Base-by-base conservation (phyloP, 164 flowering plant genomes). In the Nelumbo lutea region DNA sequence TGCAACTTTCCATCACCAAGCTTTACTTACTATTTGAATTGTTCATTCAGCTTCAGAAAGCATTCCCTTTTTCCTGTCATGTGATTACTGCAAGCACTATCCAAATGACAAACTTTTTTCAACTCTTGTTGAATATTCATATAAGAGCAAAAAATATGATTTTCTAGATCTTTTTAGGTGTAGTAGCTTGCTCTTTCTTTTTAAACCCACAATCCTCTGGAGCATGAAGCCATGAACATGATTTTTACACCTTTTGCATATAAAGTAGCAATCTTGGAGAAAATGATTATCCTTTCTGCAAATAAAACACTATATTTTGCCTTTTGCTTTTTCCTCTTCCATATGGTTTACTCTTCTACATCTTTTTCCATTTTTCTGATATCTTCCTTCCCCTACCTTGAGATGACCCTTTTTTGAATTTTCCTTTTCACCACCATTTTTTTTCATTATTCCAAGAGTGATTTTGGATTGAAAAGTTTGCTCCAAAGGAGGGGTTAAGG, bases 41-140 rank as follows among this genome's bases (percentile, higher is more conserved):
- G 44, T 46, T 70, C 73, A 64, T 62, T 71, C 59, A 75, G 11
- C 0, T 45, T n/a, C 14, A 14, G 13, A 47, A 70, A 66, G 11
- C 9, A 52, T 3, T 42, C 62, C 9, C 38, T 40, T 55, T 75
- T 61, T 15, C 68, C 44, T n/a, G 68, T 59, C 67, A 75, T 66
- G 42, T 75, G 68, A 42, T 48, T 63, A 8, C 66, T 66, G 27
- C 70, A 75, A 42, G 61, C 62, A 70, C 77, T 70, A 70, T 71
- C 75, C 61, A 67, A 38, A 44, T 70, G 59, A 75, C 66, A 74
- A 13, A 38, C 41, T 45, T 64, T 64, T n/a, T 46, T 5, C 42
- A 7, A 11, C 4, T 58, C 64, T 58, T 48, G 14, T 65, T 71
- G 58, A n/a, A 42, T 42, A 48, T 39, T 53, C 0, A 46, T 5